Evolutionary conservation across 2,329 filamentous ascomycete genomes (phyloP), one percentile per base, ranked within the genome.

Genomic region (Diaporthe destruens): DNA sequence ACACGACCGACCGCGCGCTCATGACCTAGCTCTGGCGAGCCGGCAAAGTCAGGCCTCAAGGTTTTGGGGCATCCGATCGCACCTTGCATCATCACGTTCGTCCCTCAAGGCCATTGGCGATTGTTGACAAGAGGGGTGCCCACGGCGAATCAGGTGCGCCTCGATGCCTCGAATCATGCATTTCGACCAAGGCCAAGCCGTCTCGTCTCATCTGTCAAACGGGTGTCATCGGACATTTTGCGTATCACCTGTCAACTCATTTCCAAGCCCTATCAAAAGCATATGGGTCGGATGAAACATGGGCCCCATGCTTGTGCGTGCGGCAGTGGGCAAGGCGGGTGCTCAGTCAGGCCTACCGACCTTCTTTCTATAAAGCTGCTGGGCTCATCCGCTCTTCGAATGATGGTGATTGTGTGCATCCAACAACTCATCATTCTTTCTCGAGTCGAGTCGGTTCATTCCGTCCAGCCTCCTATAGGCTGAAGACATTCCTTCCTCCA

Each of bases 131-230:
- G 18, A n/a, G 12, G 12, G 14, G 18, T n/a, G 2, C 1, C 7
- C 32, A 25, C 25, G 5, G 29, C 7, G 51, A 25, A 65, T 65
- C 44, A 51, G 36, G 29, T n/a, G n/a, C 11, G 12, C 34, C 47
- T 14, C 12, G 16, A 29, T 66, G 32, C 32, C n/a, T 66, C n/a
- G n/a, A 32, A 23, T 65, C 29, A 11, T 8, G 61, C 47, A 39
- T 9, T 2, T 25, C 32, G 51, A 34, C 47, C 34, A 36, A 23
- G 39, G 61, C 61, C 61, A 66, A 66, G 61, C 47, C 47, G 61
- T 66, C 61, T 66, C 61, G 47, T 66, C 61, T 66, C 47, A 66
- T 20, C 61, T 66, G n/a, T 53, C 61, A 66, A 66, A 66, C 61
- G 18, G 44, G 32, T 66, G 61, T 66, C 61, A 66, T 25, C 61